Percentiles rank a stretch among this genome's conserved stretches.
These are phyloP conservation scores for Candida namnaoensis DNA, from an alignment of 805 yeast genomes.

Conservation along the genomic window DNA sequence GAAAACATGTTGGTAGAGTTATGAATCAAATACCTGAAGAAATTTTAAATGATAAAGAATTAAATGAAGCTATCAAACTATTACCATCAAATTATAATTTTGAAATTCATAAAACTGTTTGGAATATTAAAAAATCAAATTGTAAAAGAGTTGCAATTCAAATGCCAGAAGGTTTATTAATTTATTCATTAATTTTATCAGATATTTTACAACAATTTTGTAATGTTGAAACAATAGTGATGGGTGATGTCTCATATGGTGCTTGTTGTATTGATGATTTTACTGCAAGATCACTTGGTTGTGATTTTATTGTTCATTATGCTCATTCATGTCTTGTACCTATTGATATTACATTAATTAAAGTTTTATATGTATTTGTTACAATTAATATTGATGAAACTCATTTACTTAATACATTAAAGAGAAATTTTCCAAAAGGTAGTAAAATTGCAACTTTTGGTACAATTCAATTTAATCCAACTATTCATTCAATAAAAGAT, in stretches of 20 bases:
- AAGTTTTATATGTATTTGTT: constrained; percentile 91
- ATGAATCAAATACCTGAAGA: constrained; percentile 86
- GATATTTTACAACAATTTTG: constrained; percentile 93
- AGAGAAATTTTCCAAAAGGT: constrained; percentile 58
- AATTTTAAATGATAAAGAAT: constrained; percentile 67
- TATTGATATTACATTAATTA: constrained; percentile 82
- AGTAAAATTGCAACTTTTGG: constrained; percentile 79
- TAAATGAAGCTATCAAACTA: constrained; percentile 75
- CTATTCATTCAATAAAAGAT: constrained; percentile 70
- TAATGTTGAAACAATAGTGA: constrained; percentile 75
- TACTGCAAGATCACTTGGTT: constrained; percentile 86
- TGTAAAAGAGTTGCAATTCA: constrained; percentile 88
- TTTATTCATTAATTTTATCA: constrained; percentile 81
- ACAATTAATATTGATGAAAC: constrained; percentile 82
- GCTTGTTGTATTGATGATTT: constrained; percentile 98
- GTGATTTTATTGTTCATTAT: constrained; percentile 92
- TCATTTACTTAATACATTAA: constrained; percentile 72
- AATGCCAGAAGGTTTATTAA: constrained; percentile 94
- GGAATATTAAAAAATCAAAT: constrained; percentile 72
- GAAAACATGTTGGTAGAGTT: constrained; percentile 42
- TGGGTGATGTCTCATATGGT: constrained; percentile 99
- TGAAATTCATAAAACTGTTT: constrained; percentile 91
- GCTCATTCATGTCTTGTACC: constrained; percentile 98
- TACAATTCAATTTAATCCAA: constrained; percentile 94
- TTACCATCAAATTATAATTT: constrained; percentile 91